Conservation (phyloP, 1,284 basidiomycete genomes). For the Boletus austroedulis region DNA sequence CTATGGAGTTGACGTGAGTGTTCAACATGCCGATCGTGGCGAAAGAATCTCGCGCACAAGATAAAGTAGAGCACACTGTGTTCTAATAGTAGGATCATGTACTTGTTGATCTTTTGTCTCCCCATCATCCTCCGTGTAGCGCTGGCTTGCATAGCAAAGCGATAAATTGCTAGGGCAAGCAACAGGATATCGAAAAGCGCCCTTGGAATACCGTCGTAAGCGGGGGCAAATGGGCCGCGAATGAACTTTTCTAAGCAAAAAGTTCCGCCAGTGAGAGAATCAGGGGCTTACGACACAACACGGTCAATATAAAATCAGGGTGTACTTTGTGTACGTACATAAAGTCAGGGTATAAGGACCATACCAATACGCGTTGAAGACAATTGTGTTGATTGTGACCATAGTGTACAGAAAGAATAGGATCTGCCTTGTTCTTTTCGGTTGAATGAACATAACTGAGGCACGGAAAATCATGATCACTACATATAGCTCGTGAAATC, state of each 20-base stretch:
- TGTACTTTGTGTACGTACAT: background rate
- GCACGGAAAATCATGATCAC: conserved; percentile 16
- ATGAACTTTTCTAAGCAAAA: background rate
- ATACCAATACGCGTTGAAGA: background rate
- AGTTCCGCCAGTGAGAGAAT: background rate
- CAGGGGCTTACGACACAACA: background rate
- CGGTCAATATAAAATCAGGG: background rate
- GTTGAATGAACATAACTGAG: conserved; percentile 11
- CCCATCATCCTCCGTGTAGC: conserved; percentile 5
- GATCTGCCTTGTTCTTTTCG: background rate
- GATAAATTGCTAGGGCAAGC: conserved; percentile 7
- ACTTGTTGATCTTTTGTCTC: conserved; percentile 8
- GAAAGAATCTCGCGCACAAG: conserved; percentile 1
- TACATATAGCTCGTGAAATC: background rate
- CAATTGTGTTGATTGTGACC: background rate
- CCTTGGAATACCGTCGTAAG: conserved; percentile 5
- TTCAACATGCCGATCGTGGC: background rate
- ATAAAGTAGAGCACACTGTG: conserved; percentile 14
- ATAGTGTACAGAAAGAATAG: conserved; percentile 4
- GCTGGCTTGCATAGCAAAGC: conserved; percentile 1
- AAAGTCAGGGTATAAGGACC: conserved; percentile 3
- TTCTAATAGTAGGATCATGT: conserved; percentile 8
- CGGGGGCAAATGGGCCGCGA: background rate
- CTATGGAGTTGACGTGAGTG: background rate
- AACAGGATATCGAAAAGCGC: conserved; percentile 7